A percentile compares a stretch with the other conserved stretches of the same genome.
Conservation (phyloP, 441 rosid species). For the Erysimum pusillum region DNA sequence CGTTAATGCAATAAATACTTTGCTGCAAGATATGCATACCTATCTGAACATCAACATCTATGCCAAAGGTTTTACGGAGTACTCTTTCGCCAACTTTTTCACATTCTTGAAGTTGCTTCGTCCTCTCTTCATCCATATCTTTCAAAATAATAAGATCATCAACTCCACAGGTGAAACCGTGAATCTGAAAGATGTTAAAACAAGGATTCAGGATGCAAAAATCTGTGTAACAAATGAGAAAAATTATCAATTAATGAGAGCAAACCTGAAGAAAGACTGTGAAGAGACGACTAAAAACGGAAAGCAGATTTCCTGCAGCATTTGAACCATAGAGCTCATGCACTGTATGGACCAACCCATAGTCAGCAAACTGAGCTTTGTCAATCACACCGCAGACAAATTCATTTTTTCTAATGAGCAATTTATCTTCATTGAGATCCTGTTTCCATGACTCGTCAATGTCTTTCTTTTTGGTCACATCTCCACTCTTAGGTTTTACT, state of each 20-base stretch:
- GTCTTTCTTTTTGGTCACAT: constrained; percentile 41
- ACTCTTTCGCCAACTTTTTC: constrained; percentile 77
- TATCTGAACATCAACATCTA: constrained; percentile 58
- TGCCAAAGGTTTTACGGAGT: constrained; percentile 78
- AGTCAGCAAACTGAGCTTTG: constrained; percentile 98
- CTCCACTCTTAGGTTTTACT: constrained; percentile 37
- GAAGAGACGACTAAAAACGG: constrained; percentile 90
- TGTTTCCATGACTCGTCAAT: constrained; percentile 42
- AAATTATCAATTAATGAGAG: constrained; percentile 26
- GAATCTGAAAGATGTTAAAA: constrained; percentile 71
- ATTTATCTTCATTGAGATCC: constrained; percentile 73
- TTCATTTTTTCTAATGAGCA: constrained; percentile 73
- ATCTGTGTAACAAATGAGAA: constrained; percentile 29
- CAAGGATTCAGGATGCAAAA: constrained; percentile 46
- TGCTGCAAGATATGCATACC: constrained; percentile 51
- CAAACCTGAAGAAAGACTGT: constrained; percentile 92
- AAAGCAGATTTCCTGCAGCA: constrained; percentile 90
- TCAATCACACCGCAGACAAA: constrained; percentile 95
- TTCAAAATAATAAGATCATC: constrained; percentile 90
- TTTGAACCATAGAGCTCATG: constrained; percentile 95
- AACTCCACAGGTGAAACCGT: constrained; percentile 99
- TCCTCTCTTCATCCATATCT: constrained; percentile 74
- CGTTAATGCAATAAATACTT: constrained; percentile 6
- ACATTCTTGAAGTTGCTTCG: constrained; percentile 78
- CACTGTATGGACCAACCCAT: constrained; percentile 96